phyloP scores from a whole-genome alignment of 2,329 filamentous ascomycete genomes.

The Pseudocercospora macadamiae region DNA sequence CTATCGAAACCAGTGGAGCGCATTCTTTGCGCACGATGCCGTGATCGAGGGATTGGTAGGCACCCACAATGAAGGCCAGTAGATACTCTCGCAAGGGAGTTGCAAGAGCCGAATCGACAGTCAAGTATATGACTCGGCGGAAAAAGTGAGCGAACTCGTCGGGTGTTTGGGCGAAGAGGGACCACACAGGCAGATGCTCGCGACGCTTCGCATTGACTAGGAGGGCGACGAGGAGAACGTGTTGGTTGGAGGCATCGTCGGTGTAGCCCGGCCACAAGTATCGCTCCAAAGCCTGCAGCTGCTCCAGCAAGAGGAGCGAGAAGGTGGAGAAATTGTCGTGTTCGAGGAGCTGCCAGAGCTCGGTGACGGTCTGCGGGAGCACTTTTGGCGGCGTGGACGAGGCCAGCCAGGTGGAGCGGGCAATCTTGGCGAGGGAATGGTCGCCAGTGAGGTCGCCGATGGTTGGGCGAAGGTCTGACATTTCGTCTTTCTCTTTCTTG shows the following conservation, averaged over 20 bases:
- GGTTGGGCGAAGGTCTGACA: constrained; percentile 62
- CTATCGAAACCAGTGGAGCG: constrained; percentile 89
- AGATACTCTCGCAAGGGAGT: constrained; percentile 69
- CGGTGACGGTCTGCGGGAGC: constrained; percentile 79
- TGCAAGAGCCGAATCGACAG: constrained; percentile 57
- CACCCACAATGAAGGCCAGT: constrained; percentile 85
- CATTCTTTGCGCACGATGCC: constrained; percentile 92
- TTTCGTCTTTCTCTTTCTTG: constrained; percentile 1
- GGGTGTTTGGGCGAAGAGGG: constrained; percentile 74
- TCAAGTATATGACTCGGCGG: constrained; percentile 85
- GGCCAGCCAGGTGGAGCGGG: constrained; percentile 83
- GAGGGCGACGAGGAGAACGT: constrained; percentile 83
- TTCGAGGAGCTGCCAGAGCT: constrained; percentile 87
- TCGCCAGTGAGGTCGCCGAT: constrained; percentile 72
- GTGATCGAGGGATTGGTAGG: constrained; percentile 92
- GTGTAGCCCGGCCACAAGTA: constrained; percentile 95
- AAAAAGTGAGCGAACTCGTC: constrained; percentile 88
- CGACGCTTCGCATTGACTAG: constrained; percentile 86
- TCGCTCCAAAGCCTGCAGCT: constrained; percentile 85
- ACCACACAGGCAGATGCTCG: constrained; percentile 86
- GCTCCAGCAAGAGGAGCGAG: constrained; percentile 81
- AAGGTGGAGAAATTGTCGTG: constrained; percentile 76
- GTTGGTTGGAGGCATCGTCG: constrained; percentile 79
- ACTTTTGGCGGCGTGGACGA: constrained; percentile 65
- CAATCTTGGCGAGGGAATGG: constrained; percentile 67